Base-by-base conservation (phyloP, 257 asterid genomes). In the Linderniella brevidens region DNA sequence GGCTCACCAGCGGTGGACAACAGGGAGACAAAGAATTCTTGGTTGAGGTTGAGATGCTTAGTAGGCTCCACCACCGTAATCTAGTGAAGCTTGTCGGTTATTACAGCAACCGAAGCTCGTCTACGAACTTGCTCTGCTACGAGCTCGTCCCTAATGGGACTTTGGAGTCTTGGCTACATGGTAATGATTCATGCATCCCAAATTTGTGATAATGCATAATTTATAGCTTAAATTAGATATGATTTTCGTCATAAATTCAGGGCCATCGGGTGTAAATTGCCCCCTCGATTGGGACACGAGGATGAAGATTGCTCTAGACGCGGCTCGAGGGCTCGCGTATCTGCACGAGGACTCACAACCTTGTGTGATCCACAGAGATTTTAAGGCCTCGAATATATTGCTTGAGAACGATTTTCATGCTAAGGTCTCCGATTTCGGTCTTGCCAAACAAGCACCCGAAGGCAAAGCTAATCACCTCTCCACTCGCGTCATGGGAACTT, bases 401-500 rank as follows among this genome's bases (percentile, higher is more conserved):
- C 94, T 88, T 10, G 96, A 88, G 75, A 76, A 81, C 66, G 69
- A 84, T 62, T 88, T 84, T 57, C 71, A 76, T 61, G 98, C 96
- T 17, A 88, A 84, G 77, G 98, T 88, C 67, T 84, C 98, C 52
- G 98, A 88, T 66, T 88, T 88, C 69, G 98, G 96, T 56, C 94
- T 88, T 19, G 98, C 96, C 7, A 88, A 88, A 62, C 96, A 67
- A 64, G 96, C 94, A 48, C 94, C 98, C 43, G 98, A 84, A 73
- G 96, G 98, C 80, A 65, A 92, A 62, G 60, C 73, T 41, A 88
- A 78, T 64, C 77, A 78, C 68, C 76, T 88, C 58, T 78, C 96
- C 36, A 84, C 98, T 60, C 98, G 98, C 60, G 98, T 88, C 39
- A 88, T 88, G 98, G 98, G 98, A 57, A 84, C 98, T 65, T 88